Evolutionary conservation across 2,329 filamentous ascomycete species (phyloP), one percentile per base, ranked within the genome.

Genomic region (Hypoxylon sp.): DNA sequence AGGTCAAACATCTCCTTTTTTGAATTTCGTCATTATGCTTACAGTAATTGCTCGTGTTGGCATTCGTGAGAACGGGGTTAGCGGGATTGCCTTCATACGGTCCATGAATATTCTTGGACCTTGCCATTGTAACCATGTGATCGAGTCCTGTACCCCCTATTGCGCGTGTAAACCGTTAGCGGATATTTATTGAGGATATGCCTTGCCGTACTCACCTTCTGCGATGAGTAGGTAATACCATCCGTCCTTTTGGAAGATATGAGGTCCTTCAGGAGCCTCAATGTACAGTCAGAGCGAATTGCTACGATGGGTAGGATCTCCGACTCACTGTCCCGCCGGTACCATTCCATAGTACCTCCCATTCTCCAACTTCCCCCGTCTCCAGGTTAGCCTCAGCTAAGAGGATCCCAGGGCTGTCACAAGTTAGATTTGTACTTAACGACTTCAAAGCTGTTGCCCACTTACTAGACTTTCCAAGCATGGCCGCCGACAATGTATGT

Each of bases 141-240:
- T 78, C 73, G 0, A 79, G 67, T 0, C 79, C 80, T 0, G 84
- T 87, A 2, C 85, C 84, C 0, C 79, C 78, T 75, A 20, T 28
- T 6, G 37, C 19, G 32, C 39, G 11, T 24, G 32, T 50, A 13
- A 24, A 20, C 28, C 6, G 17, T 50, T 6, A 54, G 46, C 20
- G 19, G 32, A 32, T 1, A 26, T 6, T 24, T 26, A 34, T 4
- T 8, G 8, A 4, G 32, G 7, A 13, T 7, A 17, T 10, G 2
- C 8, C 17, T 3, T 37, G 17, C 2, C 37, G 5, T 6, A 47
- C 64, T 51, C 22, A 37, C 83, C 83, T 73, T 87, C 84, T 0
- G 84, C 83, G 0, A 81, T 81, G 17, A 86, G 74, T 1, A 86
- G 74, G 62, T 86, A 87, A 67, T 85, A 86, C 63, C 78, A 86